Base-by-base conservation (phyloP, 2,329 filamentous ascomycete species). In the Fusarium foetens region DNA sequence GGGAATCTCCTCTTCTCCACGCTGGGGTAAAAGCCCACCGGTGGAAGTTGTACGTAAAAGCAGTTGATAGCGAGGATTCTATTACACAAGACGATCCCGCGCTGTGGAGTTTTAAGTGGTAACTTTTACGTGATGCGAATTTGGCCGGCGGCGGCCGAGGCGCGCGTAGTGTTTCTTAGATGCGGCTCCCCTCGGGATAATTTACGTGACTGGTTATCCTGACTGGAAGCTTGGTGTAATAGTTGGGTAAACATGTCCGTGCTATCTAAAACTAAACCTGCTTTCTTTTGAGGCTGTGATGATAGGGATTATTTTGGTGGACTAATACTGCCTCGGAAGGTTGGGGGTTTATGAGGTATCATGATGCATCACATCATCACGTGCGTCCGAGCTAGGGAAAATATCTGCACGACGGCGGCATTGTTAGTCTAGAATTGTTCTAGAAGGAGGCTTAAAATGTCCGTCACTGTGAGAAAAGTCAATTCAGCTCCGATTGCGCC, bases 121-220 rank as follows among this genome's bases (percentile, higher is more conserved):
- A 66, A 66, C 36, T 41, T 43, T 67, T 67, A 67, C 64, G 64
- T 67, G 58, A 67, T 67, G 35, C 29, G 25, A 19, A 52, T 48
- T 13, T 23, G 2, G 57, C 57, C 58, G 58, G 25, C 38, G 49
- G 27, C 45, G 62, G 45, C 62, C 63, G 61, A 66, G 39, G 45
- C n/a, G 42, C 62, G 43, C 52, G 38, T 66, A 36, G 16, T 45
- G 25, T 66, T 60, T 66, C 53, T 27, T 67, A 67, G 63, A 33
- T 10, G 39, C 64, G 63, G 63, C 52, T 60, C 52, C 21, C 25
- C 21, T 67, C 64, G 64, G 64, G 46, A 38, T 42, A 53, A 36
- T 31, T 46, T 36, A 58, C 8, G n/a, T 25, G 17, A 41, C n/a
- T 27, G 38, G 36, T 23, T 13, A 45, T 55, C 7, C 23, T 64